Evolutionary conservation across 2,329 filamentous ascomycete genomes (phyloP).

Genomic region (Pyrenophora seminiperda): DNA sequence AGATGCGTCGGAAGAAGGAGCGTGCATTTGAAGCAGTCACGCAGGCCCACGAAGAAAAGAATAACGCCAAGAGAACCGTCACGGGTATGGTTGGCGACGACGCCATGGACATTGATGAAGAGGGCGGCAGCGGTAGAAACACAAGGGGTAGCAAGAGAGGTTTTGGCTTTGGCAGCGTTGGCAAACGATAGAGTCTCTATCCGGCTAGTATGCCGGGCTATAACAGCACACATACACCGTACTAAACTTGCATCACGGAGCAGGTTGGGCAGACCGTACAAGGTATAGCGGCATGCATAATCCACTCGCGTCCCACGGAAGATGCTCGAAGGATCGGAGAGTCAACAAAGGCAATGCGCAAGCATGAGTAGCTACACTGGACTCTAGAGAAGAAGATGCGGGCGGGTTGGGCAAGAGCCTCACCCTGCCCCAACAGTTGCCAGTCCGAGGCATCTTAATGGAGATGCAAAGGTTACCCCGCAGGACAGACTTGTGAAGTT

Average conservation of each 20-base stretch:
- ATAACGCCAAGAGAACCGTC: slow-evolving; percentile 28
- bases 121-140: slow-evolving; percentile 30
- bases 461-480: background rate
- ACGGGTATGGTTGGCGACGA: slow-evolving; percentile 35
- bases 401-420: background rate
- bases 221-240: background rate
- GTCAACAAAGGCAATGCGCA: background rate
- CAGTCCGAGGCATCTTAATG: background rate
- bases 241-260: background rate
- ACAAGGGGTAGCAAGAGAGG: slow-evolving; percentile 41
- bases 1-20: slow-evolving; percentile 50
- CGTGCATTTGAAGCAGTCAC: slow-evolving; percentile 45
- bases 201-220: background rate
- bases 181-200: slow-evolving; percentile 33
- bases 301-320: background rate
- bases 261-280: background rate
- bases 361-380: background rate
- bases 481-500: background rate
- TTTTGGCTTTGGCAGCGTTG: slow-evolving; percentile 35
- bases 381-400: background rate
- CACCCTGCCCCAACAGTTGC: background rate
- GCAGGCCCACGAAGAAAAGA: slow-evolving; percentile 36
- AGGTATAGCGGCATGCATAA: background rate
- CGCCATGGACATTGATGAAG: slow-evolving; percentile 48
- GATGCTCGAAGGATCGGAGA: background rate